Base-by-base conservation (phyloP, 305 asterid genomes). In the Fraxinus ornus region DNA sequence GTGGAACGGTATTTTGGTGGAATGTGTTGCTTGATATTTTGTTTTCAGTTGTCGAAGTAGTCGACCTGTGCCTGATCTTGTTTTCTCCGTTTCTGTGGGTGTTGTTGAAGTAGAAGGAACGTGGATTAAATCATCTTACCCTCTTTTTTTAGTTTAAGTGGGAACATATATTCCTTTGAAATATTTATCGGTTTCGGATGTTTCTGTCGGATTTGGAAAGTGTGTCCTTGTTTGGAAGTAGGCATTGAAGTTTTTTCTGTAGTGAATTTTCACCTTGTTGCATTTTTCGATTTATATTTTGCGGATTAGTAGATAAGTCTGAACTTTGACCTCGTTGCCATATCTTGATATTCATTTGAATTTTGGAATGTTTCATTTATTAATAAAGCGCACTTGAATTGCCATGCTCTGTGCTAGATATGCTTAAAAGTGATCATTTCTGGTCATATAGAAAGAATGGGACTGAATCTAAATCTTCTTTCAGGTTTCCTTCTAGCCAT, bases 401-500 rank as follows among this genome's bases (percentile, higher is more conserved):
- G 73, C 17, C 32, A 68, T 28, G 37, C 4, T 82, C 64, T 72
- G 37, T 26, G n/a, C 64, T 57, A 78, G 76, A 33, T 60, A 13
- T 35, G 64, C 33, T 33, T 79, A 39, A 32, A 13, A 17, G 21
- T 19, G 33, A 32, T 30, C 10, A 10, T 76, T 15, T 12, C 76
- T 73, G 72, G 33, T 74, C 19, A 17, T n/a, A 44, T 15, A 68
- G 70, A 32, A 71, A 72, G 52, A 57, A 33, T 82, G 55, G 49
- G 24, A 21, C 55, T 80, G 60, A 81, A 64, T 64, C 82, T 83
- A 26, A 75, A 75, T 62, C 71, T 39, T 47, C 83, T 82, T 28
- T 21, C 85, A 86, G 91, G 88, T 79, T 82, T 84, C 77, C 78
- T 79, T 84, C 33, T 80, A 82, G 84, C 83, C 37, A 82, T 83